Percentiles rank a stretch among this genome's conserved stretches.
These are phyloP conservation scores for Crinitomyces ghanaensis DNA, from an alignment of 805 yeast genomes.

Conservation along the genomic window DNA sequence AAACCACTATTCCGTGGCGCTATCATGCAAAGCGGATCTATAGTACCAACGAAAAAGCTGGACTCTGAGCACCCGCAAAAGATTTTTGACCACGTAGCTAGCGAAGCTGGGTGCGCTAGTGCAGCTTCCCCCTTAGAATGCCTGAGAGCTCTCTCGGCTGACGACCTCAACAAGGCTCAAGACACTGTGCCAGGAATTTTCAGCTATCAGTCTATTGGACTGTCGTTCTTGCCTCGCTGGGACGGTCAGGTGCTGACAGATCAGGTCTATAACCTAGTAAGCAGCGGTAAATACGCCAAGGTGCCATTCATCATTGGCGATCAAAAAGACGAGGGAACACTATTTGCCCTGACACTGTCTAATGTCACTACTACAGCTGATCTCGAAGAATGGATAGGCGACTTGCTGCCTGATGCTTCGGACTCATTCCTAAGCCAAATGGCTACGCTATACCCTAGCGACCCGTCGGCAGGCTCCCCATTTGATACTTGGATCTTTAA, in stretches of 20 bases:
- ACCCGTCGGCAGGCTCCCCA: slow-evolving; percentile 12
- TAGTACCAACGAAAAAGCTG: slow-evolving; percentile 3
- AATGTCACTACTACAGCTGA: slow-evolving; percentile 7
- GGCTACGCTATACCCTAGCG: slow-evolving; percentile 10
- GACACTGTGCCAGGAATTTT: slow-evolving; percentile 5
- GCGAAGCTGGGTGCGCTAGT: slow-evolving; percentile 6
- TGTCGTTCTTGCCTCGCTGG: slow-evolving; percentile 10
- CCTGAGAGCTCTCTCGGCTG: slow-evolving; percentile 8
- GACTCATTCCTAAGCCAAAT: neutral
- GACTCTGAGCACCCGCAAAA: slow-evolving; percentile 5
- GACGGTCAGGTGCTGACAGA: slow-evolving; percentile 9
- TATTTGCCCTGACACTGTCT: slow-evolving; percentile 6
- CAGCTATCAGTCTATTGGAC: slow-evolving; percentile 5
- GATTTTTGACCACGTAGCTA: slow-evolving; percentile 7
- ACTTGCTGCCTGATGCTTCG: slow-evolving; percentile 1
- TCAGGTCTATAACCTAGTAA: slow-evolving; percentile 5
- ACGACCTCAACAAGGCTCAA: slow-evolving; percentile 6
- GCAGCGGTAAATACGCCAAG: slow-evolving; percentile 6
- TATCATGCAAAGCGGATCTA: slow-evolving; percentile 13
- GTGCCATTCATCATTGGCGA: slow-evolving; percentile 13
- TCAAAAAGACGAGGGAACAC: slow-evolving; percentile 15
- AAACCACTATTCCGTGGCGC: slow-evolving; percentile 13
- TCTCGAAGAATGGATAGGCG: slow-evolving; percentile 3
- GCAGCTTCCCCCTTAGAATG: slow-evolving; percentile 5
- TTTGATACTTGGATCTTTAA: slow-evolving; percentile 9